A percentile compares a stretch with the other conserved stretches of the same genome.
These are phyloP conservation scores for Phytomonas francai DNA, from an alignment of 208 protist genomes.

Conservation along the genomic window DNA sequence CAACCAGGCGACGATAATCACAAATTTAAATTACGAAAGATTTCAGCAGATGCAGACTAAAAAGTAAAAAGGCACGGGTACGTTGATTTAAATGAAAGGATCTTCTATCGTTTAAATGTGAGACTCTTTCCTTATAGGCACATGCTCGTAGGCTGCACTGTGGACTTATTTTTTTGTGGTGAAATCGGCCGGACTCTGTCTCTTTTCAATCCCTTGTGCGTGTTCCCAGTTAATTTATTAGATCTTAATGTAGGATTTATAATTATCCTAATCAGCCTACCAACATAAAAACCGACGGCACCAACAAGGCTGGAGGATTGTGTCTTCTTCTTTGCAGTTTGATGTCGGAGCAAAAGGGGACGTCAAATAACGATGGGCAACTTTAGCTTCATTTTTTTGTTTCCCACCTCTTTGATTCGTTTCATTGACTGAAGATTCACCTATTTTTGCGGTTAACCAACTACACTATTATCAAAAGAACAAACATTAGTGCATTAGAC, in stretches of 20 bases:
- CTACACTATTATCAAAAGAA: neutral
- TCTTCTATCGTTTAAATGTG: neutral
- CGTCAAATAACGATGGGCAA: neutral
- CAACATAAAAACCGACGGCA: conserved; percentile 11
- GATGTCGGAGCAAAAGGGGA: neutral
- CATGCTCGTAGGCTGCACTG: conserved; percentile 3
- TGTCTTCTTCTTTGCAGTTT: neutral
- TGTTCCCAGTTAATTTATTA: conserved; percentile 11
- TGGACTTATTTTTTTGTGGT: neutral
- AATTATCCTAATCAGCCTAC: neutral
- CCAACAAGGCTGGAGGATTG: neutral
- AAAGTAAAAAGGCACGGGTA: conserved; percentile 7
- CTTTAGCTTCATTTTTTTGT: neutral
- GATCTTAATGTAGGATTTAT: conserved; percentile 6
- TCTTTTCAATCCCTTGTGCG: neutral
- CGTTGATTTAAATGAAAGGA: neutral
- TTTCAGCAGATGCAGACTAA: conserved; percentile 48
- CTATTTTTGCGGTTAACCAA: neutral
- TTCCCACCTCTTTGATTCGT: neutral
- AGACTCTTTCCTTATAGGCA: neutral
- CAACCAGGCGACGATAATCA: conserved; percentile 75
- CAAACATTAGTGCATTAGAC: neutral
- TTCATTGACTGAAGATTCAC: neutral
- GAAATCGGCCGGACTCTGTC: neutral
- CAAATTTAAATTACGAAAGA: conserved; percentile 79